A percentile compares a stretch with the other conserved stretches of the same genome.
Evolutionary conservation across 2,329 filamentous ascomycete species (phyloP).

Genomic region (Grosmannia penicillata): DNA sequence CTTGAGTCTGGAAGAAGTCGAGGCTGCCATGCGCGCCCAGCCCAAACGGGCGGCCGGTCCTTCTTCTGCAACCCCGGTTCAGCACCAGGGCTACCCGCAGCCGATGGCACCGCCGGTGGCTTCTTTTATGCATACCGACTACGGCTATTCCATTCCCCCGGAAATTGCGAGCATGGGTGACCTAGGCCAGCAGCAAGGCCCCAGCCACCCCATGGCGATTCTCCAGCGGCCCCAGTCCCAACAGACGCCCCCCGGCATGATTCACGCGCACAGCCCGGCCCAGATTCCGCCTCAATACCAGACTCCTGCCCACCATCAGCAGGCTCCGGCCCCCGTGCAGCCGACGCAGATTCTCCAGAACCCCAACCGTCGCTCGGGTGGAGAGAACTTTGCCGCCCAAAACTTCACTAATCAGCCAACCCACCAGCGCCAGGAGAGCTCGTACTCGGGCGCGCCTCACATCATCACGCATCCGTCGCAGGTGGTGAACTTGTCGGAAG

Average conservation of each 20-base stretch:
- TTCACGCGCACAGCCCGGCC: slow-evolving; percentile 16
- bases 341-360: slow-evolving; percentile 71
- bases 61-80: slow-evolving; percentile 17
- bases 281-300: slow-evolving; percentile 8
- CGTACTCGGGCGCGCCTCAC: slow-evolving; percentile 38
- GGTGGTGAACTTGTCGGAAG: slow-evolving; percentile 62
- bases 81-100: slow-evolving; percentile 15
- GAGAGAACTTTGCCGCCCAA: slow-evolving; percentile 25
- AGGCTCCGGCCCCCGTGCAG: slow-evolving; percentile 26
- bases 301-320: slow-evolving; percentile 14
- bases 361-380: slow-evolving; percentile 46
- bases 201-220: slow-evolving; percentile 34
- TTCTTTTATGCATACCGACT: slow-evolving; percentile 10
- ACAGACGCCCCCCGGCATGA: slow-evolving; percentile 21
- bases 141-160: slow-evolving; percentile 4
- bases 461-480: slow-evolving; percentile 51
- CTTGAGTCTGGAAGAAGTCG: slow-evolving; percentile 93
- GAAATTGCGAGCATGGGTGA: background rate
- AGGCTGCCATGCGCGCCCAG: slow-evolving; percentile 75
- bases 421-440: slow-evolving; percentile 34
- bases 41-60: slow-evolving; percentile 27
- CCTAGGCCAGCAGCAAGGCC: slow-evolving; percentile 6
- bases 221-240: slow-evolving; percentile 37
- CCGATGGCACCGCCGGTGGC: slow-evolving; percentile 14
- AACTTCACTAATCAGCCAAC: slow-evolving; percentile 14